These are phyloP conservation scores for Puccinia polysora DNA, from an alignment of 1,284 basidiomycete genomes.

Conservation along the genomic window DNA sequence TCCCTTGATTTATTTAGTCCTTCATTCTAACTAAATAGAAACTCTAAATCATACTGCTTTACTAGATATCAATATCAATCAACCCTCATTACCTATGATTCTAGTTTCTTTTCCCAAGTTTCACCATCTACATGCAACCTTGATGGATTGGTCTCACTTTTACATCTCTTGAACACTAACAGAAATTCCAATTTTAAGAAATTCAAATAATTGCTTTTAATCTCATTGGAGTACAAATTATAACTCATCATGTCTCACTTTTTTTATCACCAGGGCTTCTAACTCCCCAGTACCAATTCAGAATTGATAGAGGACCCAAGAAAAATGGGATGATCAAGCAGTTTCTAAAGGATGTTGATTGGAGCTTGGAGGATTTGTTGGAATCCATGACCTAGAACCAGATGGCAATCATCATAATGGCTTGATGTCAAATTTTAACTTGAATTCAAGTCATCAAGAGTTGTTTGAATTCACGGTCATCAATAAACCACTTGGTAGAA, in stretches of 20 bases:
- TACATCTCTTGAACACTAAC: constrained; percentile 93
- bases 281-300: constrained; percentile 79
- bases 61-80: constrained; percentile 99
- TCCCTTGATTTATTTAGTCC: background rate
- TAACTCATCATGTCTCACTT: background rate
- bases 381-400: constrained; percentile 44
- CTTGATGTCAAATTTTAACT: background rate
- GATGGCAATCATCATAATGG: constrained; percentile 46
- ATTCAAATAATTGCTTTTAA: background rate
- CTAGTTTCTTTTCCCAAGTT: constrained; percentile 77
- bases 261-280: constrained; percentile 63
- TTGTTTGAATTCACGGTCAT: constrained; percentile 84
- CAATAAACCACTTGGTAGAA: constrained; percentile 96
- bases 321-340: constrained; percentile 99
- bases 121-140: constrained; percentile 73
- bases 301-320: constrained; percentile 97
- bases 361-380: constrained; percentile 63
- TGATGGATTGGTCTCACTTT: constrained; percentile 94
- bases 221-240: no score
- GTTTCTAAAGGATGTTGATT: constrained; percentile 98
- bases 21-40: background rate
- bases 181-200: constrained; percentile 76
- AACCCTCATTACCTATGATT: constrained; percentile 94
- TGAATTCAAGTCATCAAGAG: constrained; percentile 42
- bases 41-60: constrained; percentile 68